These are phyloP conservation scores for Wickerhamomyces alni DNA, from an alignment of 805 yeast genomes.

Conservation along the genomic window DNA sequence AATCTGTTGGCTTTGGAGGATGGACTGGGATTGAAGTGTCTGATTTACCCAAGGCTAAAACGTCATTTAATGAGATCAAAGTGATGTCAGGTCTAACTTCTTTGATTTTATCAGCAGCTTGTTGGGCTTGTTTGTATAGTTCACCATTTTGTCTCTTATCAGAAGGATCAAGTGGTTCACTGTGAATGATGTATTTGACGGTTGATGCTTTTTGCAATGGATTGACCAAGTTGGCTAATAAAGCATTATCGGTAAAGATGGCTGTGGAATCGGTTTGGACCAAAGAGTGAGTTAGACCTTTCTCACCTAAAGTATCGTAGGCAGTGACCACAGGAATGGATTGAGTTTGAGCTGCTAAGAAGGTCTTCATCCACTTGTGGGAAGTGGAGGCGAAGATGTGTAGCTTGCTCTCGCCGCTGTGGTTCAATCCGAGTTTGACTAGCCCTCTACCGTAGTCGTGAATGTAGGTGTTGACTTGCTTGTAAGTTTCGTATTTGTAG, in stretches of 20 bases:
- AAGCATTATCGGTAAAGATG: slow-evolving; percentile 76
- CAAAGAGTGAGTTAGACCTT: slow-evolving; percentile 81
- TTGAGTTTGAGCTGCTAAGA: slow-evolving; percentile 72
- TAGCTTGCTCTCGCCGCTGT: slow-evolving; percentile 52
- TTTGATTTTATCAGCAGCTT: slow-evolving; percentile 53
- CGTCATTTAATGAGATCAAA: slow-evolving; percentile 60
- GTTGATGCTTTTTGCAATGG: slow-evolving; percentile 62
- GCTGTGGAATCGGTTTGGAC: slow-evolving; percentile 74
- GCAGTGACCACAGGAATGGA: slow-evolving; percentile 89
- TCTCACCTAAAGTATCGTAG: slow-evolving; percentile 89
- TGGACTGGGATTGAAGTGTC: slow-evolving; percentile 31
- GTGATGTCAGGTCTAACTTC: slow-evolving; percentile 72
- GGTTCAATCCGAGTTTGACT: slow-evolving; percentile 61
- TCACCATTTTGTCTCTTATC: slow-evolving; percentile 62
- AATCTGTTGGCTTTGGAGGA: slow-evolving; percentile 42
- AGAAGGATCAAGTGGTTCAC: slow-evolving; percentile 51
- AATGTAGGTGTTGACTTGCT: slow-evolving; percentile 45
- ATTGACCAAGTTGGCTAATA: slow-evolving; percentile 58
- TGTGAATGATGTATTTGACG: slow-evolving; percentile 67
- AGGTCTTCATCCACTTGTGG: slow-evolving; percentile 85
- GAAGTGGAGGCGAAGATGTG: slow-evolving; percentile 89
- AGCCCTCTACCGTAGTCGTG: slow-evolving; percentile 69
- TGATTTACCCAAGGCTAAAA: slow-evolving; percentile 56
- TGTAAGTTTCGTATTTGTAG: slow-evolving; percentile 61
- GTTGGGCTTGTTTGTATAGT: slow-evolving; percentile 48